Evolutionary conservation across 2,329 filamentous ascomycete genomes (phyloP).

Genomic region (Daldinia eschscholtzii): DNA sequence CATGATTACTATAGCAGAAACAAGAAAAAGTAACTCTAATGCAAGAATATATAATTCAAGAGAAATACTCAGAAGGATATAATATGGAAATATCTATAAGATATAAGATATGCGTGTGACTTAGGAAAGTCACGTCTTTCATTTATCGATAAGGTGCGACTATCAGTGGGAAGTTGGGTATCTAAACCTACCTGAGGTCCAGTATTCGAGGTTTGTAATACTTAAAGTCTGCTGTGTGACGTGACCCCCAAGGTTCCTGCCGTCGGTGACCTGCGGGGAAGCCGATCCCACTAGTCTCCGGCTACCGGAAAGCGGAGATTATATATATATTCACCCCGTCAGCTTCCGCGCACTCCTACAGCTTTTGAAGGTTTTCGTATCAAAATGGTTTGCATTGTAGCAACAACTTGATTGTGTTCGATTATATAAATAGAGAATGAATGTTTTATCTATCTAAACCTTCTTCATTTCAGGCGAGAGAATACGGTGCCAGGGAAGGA

Average conservation of each 20-base stretch:
- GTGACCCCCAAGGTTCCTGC: slow-evolving; percentile 21
- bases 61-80: not conserved
- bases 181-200: not conserved
- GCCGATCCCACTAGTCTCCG: slow-evolving; percentile 36
- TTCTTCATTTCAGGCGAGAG: not conserved
- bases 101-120: not conserved
- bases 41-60: not conserved
- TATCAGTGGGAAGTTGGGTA: slow-evolving; percentile 7
- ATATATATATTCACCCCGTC: not conserved
- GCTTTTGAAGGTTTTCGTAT: not conserved
- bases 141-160: slow-evolving; percentile 6
- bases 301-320: slow-evolving; percentile 29
- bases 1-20: slow-evolving; percentile 60
- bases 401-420: not conserved
- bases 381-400: not conserved
- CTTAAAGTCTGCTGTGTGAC: slow-evolving; percentile 4
- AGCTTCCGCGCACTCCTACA: not conserved
- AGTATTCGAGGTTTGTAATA: not conserved
- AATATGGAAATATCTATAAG: slow-evolving; percentile 1
- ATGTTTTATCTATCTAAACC: not conserved
- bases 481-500: not conserved
- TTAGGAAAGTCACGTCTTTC: not conserved
- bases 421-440: too few relatives aligned
- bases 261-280: slow-evolving; percentile 48
- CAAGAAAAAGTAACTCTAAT: too few relatives aligned